Evolutionary conservation across 139 green algal genomes (phyloP), one percentile per base, ranked within the genome.

Genomic region (Desmodesmus armatus): DNA sequence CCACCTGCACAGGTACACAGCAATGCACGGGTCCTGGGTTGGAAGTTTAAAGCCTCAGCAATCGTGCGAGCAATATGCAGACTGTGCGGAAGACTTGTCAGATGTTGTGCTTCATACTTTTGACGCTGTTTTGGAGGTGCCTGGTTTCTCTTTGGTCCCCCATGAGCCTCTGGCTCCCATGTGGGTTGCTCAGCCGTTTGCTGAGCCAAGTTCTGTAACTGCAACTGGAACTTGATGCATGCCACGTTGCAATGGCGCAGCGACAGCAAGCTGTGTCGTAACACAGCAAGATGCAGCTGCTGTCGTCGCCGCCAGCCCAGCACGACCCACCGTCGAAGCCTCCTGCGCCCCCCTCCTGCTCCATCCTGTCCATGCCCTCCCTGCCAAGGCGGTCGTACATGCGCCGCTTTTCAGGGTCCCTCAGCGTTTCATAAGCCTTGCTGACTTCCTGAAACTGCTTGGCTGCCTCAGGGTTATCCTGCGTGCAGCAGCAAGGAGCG

Each of bases 341-440:
- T 11, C 43, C 81, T 4, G 67, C 55, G 2, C 87, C 87, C 2
- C 93, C 93, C 40, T 85, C 90, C 27, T 75, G 66, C 58, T 93
- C 90, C 89, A 94, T 93, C 2, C 87, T 65, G 65, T 96, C 92
- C 90, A 94, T 93, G 76, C 90, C 88, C 49, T 95, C 92, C 5
- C 77, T 83, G 33, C 92, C 92, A 29, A 93, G 67, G 31, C 88
- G 84, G 85, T 98, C 93, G 76, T 98, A 97, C 39, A 96, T 84
- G 17, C 78, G 65, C 44, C 95, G 87, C 84, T 98, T 98, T 41
- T 98, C 90, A 0, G 93, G 88, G 79, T 99, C 96, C 2, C 92
- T 80, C 67, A 99, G 90, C 5, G 93, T 95, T 84, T 98, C 95
- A 70, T 99, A 99, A 6, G 96, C 96, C 72, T 96, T 95, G 49